Conservation (phyloP, 2,329 filamentous ascomycete species). For the Xylariaceae sp. region DNA sequence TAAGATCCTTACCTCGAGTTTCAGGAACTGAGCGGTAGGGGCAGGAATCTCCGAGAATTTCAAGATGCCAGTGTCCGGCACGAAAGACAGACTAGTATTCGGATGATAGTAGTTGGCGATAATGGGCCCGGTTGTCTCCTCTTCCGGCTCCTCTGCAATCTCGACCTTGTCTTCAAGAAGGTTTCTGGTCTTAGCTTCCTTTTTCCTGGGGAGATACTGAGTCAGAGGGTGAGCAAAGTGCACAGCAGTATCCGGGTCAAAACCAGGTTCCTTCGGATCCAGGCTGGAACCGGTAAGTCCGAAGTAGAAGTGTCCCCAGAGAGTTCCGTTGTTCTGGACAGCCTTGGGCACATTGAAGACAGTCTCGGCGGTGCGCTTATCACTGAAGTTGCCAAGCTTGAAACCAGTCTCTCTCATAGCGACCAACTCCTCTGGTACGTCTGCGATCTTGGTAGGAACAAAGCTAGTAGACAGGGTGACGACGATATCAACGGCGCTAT, state of each 20-base stretch:
- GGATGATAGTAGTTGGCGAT: constrained; percentile 89
- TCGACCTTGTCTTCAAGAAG: constrained; percentile 58
- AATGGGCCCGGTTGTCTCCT: constrained; percentile 57
- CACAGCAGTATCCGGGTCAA: constrained; percentile 70
- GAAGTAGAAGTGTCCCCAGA: constrained; percentile 93
- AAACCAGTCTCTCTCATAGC: constrained; percentile 79
- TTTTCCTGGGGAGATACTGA: constrained; percentile 88
- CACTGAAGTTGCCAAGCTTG: constrained; percentile 69
- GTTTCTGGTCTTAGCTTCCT: constrained; percentile 79
- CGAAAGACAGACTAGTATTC: constrained; percentile 83
- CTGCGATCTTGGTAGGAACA: constrained; percentile 61
- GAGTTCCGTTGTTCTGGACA: constrained; percentile 86
- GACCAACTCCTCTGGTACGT: constrained; percentile 60
- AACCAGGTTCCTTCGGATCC: constrained; percentile 68
- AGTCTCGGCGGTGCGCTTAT: constrained; percentile 71
- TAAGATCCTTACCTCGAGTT: constrained; percentile 55
- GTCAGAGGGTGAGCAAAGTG: constrained; percentile 83
- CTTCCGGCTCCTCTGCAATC: constrained; percentile 45
- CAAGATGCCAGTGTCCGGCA: constrained; percentile 71
- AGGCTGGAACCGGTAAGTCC: constrained; percentile 68
- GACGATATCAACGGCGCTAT: constrained; percentile 73
- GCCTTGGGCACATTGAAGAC: constrained; percentile 69
- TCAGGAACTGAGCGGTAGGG: constrained; percentile 70
- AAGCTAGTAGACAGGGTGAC: constrained; percentile 78
- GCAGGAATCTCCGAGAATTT: constrained; percentile 63